Conservation (phyloP, 2,329 filamentous ascomycete genomes). For the Rachicladosporium sp. region DNA sequence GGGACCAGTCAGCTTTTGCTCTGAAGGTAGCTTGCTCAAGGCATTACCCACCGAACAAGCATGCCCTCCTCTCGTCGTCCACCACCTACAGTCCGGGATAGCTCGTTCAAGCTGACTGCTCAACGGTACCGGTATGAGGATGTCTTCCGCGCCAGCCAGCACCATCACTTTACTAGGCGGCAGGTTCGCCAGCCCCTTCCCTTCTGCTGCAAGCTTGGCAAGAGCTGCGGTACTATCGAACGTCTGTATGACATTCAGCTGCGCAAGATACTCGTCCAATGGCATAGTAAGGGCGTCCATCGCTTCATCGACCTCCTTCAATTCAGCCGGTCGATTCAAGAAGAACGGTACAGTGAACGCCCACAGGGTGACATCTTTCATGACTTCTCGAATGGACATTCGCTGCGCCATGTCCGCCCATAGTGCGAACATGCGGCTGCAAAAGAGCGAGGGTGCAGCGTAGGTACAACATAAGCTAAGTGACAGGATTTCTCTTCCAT, state of each 20-base stretch:
- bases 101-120: constrained; percentile 10
- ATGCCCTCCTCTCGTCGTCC: constrained; percentile 14
- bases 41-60: constrained; percentile 9
- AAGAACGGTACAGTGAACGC: constrained; percentile 16
- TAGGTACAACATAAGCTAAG: constrained; percentile 15
- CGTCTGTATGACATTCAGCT: constrained; percentile 14
- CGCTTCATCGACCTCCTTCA: constrained; percentile 10
- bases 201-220: constrained; percentile 7
- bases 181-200: constrained; percentile 9
- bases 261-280: constrained; percentile 11
- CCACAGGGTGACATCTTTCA: constrained; percentile 16
- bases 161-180: constrained; percentile 11
- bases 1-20: not conserved
- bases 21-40: not conserved
- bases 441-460: constrained; percentile 11
- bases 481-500: constrained; percentile 7
- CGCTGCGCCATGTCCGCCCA: constrained; percentile 13
- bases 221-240: constrained; percentile 11
- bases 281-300: constrained; percentile 13
- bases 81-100: constrained; percentile 10
- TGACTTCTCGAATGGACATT: constrained; percentile 14
- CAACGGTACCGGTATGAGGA: constrained; percentile 13
- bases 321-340: constrained; percentile 5
- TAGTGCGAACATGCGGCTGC: constrained; percentile 12
- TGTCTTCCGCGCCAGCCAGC: constrained; percentile 14